Evolutionary conservation across 139 green algal species (phyloP), one percentile per base, ranked within the genome.

Genomic region (Chlamydomonas asymmetrica): DNA sequence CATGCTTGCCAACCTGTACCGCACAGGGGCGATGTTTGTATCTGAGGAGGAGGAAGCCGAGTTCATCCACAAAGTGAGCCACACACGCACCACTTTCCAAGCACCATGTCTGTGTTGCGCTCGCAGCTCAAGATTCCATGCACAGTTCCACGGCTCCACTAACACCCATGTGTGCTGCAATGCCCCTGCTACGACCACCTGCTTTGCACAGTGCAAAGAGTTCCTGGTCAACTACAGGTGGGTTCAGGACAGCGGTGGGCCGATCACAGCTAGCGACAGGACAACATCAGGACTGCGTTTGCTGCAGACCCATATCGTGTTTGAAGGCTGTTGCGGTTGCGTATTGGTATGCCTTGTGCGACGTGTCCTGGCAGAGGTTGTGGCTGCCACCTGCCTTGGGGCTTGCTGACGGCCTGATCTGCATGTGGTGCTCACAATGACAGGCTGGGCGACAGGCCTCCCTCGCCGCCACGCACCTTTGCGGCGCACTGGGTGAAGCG

Each of bases 401-500:
- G 4, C 22, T 41, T 63, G 43, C n/a, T 65, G 20, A 37, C 23
- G 59, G 59, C n/a, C 59, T 37, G 23, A 56, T 37, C 63, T 56
- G 41, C 41, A 39, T 4, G 27, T 22, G 43, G 2, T 76, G 29
- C 10, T 1, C 50, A 71, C 52, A 16, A n/a, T n/a, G 62, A 41
- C 80, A 87, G 83, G 27, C 66, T 71, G 6, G 87, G 88, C 27
- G 60, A 75, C 54, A 56, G 80, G 10, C 90, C 90, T 5, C 90
- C 90, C 2, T 63, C 61, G 27, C 90, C 90, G 8, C 22, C 29
- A 16, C 79, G 90, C n/a, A 91, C 79, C 38, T 93, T 95, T 72
- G 71, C 86, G 2, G 63, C 79, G 45, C 81, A 91, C 77, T 95
- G 90, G 90, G 56, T 83, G 25, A 73, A 75, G 68, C 77, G 87